phyloP scores from a whole-genome alignment of 2,329 filamentous ascomycete genomes.

The Xylaria hypoxylon region DNA sequence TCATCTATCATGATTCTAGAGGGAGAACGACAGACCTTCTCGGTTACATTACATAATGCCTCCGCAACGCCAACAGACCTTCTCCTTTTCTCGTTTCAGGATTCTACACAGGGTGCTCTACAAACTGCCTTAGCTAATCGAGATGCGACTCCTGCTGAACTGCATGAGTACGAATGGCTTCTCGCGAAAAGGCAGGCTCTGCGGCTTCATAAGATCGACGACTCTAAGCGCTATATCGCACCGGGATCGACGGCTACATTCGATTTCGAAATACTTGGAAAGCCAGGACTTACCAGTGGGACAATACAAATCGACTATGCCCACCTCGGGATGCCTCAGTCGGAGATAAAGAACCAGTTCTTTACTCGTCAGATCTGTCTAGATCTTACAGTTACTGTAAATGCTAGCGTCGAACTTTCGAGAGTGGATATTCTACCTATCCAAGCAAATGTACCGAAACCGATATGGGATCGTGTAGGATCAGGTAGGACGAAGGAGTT shows the following conservation, averaged over 20 bases:
- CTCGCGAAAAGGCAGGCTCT: constrained; percentile 79
- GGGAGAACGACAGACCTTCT: constrained; percentile 83
- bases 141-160: constrained; percentile 80
- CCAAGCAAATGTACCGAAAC: constrained; percentile 71
- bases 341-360: constrained; percentile 77
- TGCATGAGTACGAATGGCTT: constrained; percentile 88
- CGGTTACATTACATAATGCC: constrained; percentile 82
- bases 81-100: constrained; percentile 87
- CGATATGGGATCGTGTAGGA: constrained; percentile 66
- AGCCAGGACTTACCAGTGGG: constrained; percentile 83
- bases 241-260: constrained; percentile 77
- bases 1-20: constrained; percentile 92
- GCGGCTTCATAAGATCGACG: constrained; percentile 63
- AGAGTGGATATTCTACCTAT: constrained; percentile 84
- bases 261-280: constrained; percentile 86
- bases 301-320: constrained; percentile 89
- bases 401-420: constrained; percentile 85
- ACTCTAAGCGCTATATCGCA: constrained; percentile 69
- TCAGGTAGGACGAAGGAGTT: constrained; percentile 51
- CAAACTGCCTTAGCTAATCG: constrained; percentile 80
- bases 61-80: constrained; percentile 82
- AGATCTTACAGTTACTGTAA: constrained; percentile 88
- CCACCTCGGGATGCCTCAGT: constrained; percentile 76
- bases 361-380: constrained; percentile 86
- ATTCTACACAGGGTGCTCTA: constrained; percentile 83